Percentiles rank a stretch among this genome's conserved stretches.
Conservation (phyloP, 805 yeast genomes). For the Starmerella khaoyaiensis region DNA sequence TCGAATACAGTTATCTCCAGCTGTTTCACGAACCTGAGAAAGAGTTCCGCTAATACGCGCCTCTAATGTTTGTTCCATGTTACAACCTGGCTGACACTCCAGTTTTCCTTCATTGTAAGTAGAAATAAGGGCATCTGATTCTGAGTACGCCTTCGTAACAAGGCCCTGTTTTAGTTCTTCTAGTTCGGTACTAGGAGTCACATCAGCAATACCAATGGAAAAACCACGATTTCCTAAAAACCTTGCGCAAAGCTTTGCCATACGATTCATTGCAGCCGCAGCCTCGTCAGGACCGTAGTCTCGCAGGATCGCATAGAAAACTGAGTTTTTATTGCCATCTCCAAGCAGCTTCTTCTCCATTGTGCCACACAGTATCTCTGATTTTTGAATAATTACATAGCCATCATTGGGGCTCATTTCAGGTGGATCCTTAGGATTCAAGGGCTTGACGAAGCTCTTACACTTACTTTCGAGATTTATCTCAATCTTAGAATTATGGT, state of each 20-base stretch:
- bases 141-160: conserved; percentile 80
- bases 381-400: conserved; percentile 77
- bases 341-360: conserved; percentile 96
- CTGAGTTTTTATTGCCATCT: conserved; percentile 96
- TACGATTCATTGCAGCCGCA: conserved; percentile 90
- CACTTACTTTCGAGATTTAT: conserved; percentile 91
- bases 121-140: conserved; percentile 82
- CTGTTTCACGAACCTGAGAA: conserved; percentile 96
- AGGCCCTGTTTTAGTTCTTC: conserved; percentile 66
- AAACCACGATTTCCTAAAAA: conserved; percentile 90
- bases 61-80: conserved; percentile 95
- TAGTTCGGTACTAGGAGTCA: conserved; percentile 77
- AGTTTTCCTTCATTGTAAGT: conserved; percentile 69
- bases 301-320: conserved; percentile 84
- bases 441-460: conserved; percentile 76
- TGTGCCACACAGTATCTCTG: conserved; percentile 77
- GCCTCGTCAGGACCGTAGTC: conserved; percentile 97
- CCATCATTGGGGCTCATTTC: conserved; percentile 99
- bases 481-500: conserved; percentile 56
- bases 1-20: conserved; percentile 91
- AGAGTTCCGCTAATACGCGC: conserved; percentile 93
- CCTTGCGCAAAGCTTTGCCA: conserved; percentile 98
- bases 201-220: conserved; percentile 94
- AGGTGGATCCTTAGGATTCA: conserved; percentile 45
- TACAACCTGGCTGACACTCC: conserved; percentile 98